A percentile compares a stretch with the other conserved stretches of the same genome.
Conservation (phyloP, 805 yeast species). For the Ogataea angusta region DNA sequence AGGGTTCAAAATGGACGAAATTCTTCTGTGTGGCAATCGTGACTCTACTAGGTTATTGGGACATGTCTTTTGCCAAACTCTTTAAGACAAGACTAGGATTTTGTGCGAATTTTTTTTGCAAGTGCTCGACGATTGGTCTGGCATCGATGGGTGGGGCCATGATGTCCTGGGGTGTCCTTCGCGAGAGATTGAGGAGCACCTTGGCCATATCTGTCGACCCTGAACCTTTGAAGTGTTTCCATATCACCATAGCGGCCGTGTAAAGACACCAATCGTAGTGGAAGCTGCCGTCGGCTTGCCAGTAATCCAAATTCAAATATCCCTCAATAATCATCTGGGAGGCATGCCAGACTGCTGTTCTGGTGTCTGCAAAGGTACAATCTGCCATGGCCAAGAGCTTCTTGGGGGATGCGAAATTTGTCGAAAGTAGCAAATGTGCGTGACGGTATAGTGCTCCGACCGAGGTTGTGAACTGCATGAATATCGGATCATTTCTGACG, state of each 20-base stretch:
- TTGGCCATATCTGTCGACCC: constrained; percentile 7
- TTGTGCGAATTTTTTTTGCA: neutral
- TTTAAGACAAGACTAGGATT: neutral
- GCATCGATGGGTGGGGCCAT: neutral
- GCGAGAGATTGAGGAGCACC: constrained; percentile 5
- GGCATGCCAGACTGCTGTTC: constrained; percentile 14
- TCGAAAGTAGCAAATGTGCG: constrained; percentile 10
- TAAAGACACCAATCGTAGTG: constrained; percentile 19
- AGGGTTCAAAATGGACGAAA: too few relatives aligned
- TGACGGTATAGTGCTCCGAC: constrained; percentile 11
- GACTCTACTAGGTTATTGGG: too few relatives aligned
- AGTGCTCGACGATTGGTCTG: constrained; percentile 1
- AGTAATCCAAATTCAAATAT: constrained; percentile 12
- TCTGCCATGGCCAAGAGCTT: neutral
- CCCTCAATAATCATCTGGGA: constrained; percentile 16
- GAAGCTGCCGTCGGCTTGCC: constrained; percentile 17
- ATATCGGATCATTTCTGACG: neutral
- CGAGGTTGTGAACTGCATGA: constrained; percentile 6
- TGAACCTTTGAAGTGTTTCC: constrained; percentile 8
- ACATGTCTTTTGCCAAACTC: neutral
- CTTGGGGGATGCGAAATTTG: constrained; percentile 1
- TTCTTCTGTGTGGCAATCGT: too few relatives aligned
- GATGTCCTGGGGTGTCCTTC: constrained; percentile 8
- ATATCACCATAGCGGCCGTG: constrained; percentile 11
- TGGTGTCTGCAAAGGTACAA: neutral